Percentiles rank a stretch among this genome's conserved stretches.
Conservation (phyloP, 148 eudicot genomes). For the Suaeda aralocaspica region DNA sequence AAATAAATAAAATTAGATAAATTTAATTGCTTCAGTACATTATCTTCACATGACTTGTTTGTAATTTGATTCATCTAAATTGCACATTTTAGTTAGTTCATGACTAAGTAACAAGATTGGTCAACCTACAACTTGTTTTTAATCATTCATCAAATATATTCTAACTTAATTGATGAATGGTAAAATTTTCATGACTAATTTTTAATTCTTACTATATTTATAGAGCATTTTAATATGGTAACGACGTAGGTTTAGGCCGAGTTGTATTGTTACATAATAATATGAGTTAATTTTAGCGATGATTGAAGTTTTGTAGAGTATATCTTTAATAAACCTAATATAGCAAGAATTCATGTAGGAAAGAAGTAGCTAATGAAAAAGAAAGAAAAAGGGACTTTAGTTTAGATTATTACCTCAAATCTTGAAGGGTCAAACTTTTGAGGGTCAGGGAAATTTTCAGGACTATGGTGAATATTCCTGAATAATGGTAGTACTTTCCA, state of each 20-base stretch:
- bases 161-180: no score
- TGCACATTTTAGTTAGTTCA: neutral
- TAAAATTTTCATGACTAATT: no score
- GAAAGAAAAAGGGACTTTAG: neutral
- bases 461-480: conserved; percentile 59
- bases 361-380: neutral
- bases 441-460: conserved; percentile 46
- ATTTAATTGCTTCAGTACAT: conserved; percentile 4
- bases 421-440: conserved; percentile 66
- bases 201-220: no score
- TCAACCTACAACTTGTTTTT: no score
- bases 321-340: conserved; percentile 9
- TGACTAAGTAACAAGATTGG: conserved; percentile 4
- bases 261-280: no score
- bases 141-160: no score
- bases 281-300: neutral
- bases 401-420: conserved; percentile 53
- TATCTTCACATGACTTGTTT: conserved; percentile 3
- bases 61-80: neutral
- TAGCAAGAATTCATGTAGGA: no score
- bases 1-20: neutral
- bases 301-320: neutral
- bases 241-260: no score
- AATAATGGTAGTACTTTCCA: conserved; percentile 75
- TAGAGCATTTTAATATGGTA: no score